Percentiles rank a stretch among this genome's conserved stretches.
phyloP scores from a whole-genome alignment of 495 filamentous ascomycete genomes.

The Aspergillus carlsbadensis region DNA sequence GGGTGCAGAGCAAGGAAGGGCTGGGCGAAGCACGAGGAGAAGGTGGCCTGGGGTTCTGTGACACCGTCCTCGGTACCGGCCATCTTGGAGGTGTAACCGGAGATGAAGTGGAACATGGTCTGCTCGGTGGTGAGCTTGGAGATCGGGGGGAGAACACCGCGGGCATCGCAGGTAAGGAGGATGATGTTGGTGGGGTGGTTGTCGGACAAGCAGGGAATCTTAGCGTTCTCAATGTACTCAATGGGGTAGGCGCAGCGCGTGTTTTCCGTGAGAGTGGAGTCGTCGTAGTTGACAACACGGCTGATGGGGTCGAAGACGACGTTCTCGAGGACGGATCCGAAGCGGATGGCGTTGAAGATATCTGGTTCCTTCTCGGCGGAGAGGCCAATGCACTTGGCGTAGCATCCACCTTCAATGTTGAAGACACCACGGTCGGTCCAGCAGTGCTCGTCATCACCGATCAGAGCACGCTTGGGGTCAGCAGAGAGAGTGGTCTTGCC shows the following conservation, averaged over 20 bases:
- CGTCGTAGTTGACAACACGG: slow-evolving; percentile 91
- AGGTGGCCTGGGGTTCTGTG: slow-evolving; percentile 94
- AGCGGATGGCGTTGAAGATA: slow-evolving; percentile 95
- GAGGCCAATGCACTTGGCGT: slow-evolving; percentile 97
- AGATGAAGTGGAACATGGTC: slow-evolving; percentile 99
- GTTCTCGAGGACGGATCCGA: slow-evolving; percentile 97
- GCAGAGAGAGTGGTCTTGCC: slow-evolving; percentile 98
- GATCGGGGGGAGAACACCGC: slow-evolving; percentile 96
- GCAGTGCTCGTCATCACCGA: slow-evolving; percentile 99
- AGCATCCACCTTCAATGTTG: slow-evolving; percentile 99
- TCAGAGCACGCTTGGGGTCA: slow-evolving; percentile 92
- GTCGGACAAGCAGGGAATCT: slow-evolving; percentile 87
- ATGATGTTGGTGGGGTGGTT: slow-evolving; percentile 97
- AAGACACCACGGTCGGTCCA: slow-evolving; percentile 96
- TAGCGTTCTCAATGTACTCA: slow-evolving; percentile 97
- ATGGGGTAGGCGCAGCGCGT: slow-evolving; percentile 98
- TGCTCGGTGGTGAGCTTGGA: slow-evolving; percentile 94
- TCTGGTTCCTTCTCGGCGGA: slow-evolving; percentile 99
- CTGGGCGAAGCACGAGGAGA: slow-evolving; percentile 99
- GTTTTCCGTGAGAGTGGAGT: slow-evolving; percentile 94
- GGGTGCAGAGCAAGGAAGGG: slow-evolving; percentile 98
- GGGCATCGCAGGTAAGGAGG: slow-evolving; percentile 95
- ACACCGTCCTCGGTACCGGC: slow-evolving; percentile 97
- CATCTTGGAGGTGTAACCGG: slow-evolving; percentile 99
- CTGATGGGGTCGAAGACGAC: slow-evolving; percentile 93